Evolutionary conservation across 2,329 filamentous ascomycete genomes (phyloP).

Genomic region (Aspergillus vadensis): DNA sequence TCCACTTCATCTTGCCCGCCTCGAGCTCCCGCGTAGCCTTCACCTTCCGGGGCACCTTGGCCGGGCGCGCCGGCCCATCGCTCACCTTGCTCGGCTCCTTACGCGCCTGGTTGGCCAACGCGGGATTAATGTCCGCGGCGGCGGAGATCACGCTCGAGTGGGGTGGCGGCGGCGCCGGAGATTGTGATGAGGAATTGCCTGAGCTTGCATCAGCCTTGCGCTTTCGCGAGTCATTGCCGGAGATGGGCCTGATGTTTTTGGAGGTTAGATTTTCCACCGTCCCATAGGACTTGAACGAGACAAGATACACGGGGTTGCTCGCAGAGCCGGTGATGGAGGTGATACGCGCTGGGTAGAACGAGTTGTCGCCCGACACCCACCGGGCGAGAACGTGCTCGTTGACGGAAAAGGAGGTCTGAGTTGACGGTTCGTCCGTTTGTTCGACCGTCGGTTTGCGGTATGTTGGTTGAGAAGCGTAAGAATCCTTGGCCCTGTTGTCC

Average conservation of each 20-base stretch:
- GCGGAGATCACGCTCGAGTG: conserved; percentile 64
- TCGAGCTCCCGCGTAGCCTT: conserved; percentile 93
- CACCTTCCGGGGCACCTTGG: conserved; percentile 72
- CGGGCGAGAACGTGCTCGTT: conserved; percentile 90
- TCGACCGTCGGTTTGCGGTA: conserved; percentile 49
- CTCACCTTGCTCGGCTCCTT: conserved; percentile 65
- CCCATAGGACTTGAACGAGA: conserved; percentile 88
- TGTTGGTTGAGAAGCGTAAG: conserved; percentile 71
- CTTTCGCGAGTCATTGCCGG: conserved; percentile 68
- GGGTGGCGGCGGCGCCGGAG: conserved; percentile 42
- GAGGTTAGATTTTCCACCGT: conserved; percentile 79
- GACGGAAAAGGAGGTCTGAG: conserved; percentile 68
- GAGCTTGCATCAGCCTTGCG: conserved; percentile 81
- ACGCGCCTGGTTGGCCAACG: conserved; percentile 64
- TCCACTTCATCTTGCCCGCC: conserved; percentile 89
- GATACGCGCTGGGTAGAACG: conserved; percentile 89
- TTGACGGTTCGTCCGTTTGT: conserved; percentile 53
- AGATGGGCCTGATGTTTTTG: conserved; percentile 79
- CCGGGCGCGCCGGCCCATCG: conserved; percentile 60
- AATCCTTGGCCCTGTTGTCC: conserved; percentile 80
- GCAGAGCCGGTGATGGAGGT: conserved; percentile 90
- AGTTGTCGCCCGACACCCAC: conserved; percentile 85
- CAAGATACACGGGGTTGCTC: conserved; percentile 87
- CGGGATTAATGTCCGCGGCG: conserved; percentile 66
- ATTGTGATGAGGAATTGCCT: conserved; percentile 50